Conservation (phyloP, 164 flowering plant species). For the Dillenia suffruticosa region DNA sequence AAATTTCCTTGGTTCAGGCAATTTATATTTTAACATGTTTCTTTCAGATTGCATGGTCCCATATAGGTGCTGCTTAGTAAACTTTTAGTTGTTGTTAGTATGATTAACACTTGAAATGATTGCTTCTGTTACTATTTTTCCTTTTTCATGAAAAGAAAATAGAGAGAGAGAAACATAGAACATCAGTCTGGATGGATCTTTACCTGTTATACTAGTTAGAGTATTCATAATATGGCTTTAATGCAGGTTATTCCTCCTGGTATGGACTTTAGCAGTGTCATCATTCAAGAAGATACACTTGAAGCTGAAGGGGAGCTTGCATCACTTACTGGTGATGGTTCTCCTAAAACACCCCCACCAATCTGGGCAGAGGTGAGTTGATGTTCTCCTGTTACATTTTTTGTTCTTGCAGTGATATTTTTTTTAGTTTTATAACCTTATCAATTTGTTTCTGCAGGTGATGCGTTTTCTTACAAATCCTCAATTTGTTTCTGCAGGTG, state of each 20-base stretch:
- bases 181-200: too few relatives aligned
- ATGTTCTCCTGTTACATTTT: background rate
- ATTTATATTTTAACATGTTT: too few relatives aligned
- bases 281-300: constrained; percentile 57
- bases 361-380: constrained; percentile 85
- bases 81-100: too few relatives aligned
- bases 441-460: constrained; percentile 38
- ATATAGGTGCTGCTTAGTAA: too few relatives aligned
- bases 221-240: background rate
- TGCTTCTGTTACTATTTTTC: too few relatives aligned
- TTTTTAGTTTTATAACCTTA: background rate
- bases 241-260: constrained; percentile 96
- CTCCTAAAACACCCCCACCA: constrained; percentile 71
- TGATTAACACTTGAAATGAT: background rate
- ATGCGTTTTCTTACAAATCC: constrained; percentile 94
- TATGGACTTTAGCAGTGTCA: constrained; percentile 91
- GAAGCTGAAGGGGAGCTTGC: constrained; percentile 81
- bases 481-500: constrained; percentile 36
- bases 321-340: constrained; percentile 44
- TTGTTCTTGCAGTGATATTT: background rate
- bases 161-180: too few relatives aligned
- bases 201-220: too few relatives aligned
- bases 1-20: too few relatives aligned
- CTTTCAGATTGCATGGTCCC: too few relatives aligned
- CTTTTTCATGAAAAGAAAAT: background rate